These are phyloP conservation scores for Solanum dulcamara DNA, from an alignment of 257 asterid genomes.

Conservation along the genomic window DNA sequence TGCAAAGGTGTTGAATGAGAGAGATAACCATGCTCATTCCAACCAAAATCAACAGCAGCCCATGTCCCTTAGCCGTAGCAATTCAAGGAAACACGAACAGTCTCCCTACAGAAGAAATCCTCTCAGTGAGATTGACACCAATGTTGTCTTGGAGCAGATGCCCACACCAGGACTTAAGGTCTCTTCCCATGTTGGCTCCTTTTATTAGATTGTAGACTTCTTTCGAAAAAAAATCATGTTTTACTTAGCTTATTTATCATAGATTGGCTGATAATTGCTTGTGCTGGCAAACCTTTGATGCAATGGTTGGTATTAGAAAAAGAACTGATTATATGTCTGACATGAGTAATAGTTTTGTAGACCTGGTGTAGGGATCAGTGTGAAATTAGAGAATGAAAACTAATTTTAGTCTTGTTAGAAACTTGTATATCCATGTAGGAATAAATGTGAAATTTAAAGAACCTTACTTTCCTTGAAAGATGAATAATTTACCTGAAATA, in stretches of 20 bases:
- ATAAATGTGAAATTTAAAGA: neutral
- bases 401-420: neutral
- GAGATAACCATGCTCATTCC: constrained; percentile 2
- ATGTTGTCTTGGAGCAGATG: constrained; percentile 16
- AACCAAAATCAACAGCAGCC: constrained; percentile 32
- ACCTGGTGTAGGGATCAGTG: neutral
- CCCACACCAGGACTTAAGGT: constrained; percentile 11
- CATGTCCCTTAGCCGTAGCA: constrained; percentile 72
- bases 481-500: neutral
- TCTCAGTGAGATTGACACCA: constrained; percentile 65
- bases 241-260: neutral
- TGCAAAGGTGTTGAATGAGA: constrained; percentile 28
- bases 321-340: neutral
- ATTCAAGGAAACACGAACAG: constrained; percentile 77
- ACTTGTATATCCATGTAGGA: neutral
- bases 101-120: constrained; percentile 89
- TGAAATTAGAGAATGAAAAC: neutral
- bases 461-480: neutral
- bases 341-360: neutral
- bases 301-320: neutral
- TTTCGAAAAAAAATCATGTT: neutral
- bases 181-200: constrained; percentile 36
- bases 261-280: neutral
- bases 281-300: neutral
- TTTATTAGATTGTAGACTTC: neutral